Evolutionary conservation across 345 rosid species (phyloP), one percentile per base, ranked within the genome.

Genomic region (Ceriops zippeliana): DNA sequence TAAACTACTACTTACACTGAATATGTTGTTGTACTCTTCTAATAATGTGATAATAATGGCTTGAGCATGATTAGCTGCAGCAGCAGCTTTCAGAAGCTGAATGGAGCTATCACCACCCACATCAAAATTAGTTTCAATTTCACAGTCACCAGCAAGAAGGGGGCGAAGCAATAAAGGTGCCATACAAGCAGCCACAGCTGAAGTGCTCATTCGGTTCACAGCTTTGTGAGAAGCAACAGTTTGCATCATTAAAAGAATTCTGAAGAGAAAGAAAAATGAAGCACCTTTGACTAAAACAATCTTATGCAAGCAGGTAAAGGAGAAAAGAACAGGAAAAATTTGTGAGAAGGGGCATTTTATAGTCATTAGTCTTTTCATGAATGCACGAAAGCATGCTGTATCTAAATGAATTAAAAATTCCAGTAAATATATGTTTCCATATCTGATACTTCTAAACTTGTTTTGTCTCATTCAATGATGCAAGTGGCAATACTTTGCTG

Each of bases 111-210:
- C 99, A 59, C 93, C 96, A 28, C 98, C 96, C 66, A 95, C 93
- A 85, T 90, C 88, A 80, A 95, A 85, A 77, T 88, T 87, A 69
- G 78, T 85, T 76, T 90, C 99, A 78, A 95, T 88, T 72, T 95
- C 96, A 84, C 98, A 95, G 38, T 95, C 99, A 56, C 99, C 99
- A 49, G 91, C 82, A 58, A 95, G 83, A 80, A 95, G 99, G 63
- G 99, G 99, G 10, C 98, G 93, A 73, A 95, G 97, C 81, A 91
- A 97, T 81, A 95, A 84, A 68, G 99, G 99, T 67, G 98, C 99
- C 99, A 91, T 95, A 84, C 99, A 91, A 76, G 99, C 99, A 31
- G 99, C 98, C 65, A 95, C 99, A 30, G 99, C 99, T 57, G 97
- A 88, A 73, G 88, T 67, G 87, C 97, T 95, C 99, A 95, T 95